Evolutionary conservation across 1,284 basidiomycete genomes (phyloP), one percentile per base, ranked within the genome.

Genomic region (Ustilago esculenta): DNA sequence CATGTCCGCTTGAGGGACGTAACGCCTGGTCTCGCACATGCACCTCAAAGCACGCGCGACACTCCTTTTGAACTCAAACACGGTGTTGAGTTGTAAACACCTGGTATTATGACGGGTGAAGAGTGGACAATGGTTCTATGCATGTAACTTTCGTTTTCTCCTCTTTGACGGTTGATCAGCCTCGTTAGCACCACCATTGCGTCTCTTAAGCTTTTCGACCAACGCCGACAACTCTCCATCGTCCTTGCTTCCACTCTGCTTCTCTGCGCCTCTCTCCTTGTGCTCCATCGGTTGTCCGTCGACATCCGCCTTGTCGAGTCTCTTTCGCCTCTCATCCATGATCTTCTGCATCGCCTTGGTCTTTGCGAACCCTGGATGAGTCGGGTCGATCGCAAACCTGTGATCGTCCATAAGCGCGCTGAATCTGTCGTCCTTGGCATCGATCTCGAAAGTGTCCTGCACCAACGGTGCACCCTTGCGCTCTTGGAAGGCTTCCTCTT

Each of bases 301-400:
- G 6, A 24, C 49, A 55, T 20, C 39, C 34, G 41, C 33, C 6
- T 21, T 24, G 42, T 60, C 56, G 45, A 67, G 51, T 40, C 46
- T 11, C 51, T 53, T 64, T 32, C 72, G 47, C 34, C 73, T 48
- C 48, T 76, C 77, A 12, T 70, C 56, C 39, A 81, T 54, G 21
- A 81, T 71, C 61, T 67, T 64, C 53, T 76, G 48, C 77, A 81
- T 81, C 34, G 64, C 76, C 35, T 78, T 72, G 7, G 80, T 81
- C 72, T 79, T 76, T 21, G 77, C 59, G 45, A 81, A 81, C 27
- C 75, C 71, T 14, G 95, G 92, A 84, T 98, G 92, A 43, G 89
- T 92, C 18, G 96, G 95, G 82, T 98, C 96, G 73, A 99, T 92
- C 0, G 95, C 94, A 77, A 92, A 98, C 39, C 89, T 87, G 75